Evolutionary conservation across 2,329 filamentous ascomycete species (phyloP), one percentile per base, ranked within the genome.

Genomic region (Pseudopyricularia cyperi): DNA sequence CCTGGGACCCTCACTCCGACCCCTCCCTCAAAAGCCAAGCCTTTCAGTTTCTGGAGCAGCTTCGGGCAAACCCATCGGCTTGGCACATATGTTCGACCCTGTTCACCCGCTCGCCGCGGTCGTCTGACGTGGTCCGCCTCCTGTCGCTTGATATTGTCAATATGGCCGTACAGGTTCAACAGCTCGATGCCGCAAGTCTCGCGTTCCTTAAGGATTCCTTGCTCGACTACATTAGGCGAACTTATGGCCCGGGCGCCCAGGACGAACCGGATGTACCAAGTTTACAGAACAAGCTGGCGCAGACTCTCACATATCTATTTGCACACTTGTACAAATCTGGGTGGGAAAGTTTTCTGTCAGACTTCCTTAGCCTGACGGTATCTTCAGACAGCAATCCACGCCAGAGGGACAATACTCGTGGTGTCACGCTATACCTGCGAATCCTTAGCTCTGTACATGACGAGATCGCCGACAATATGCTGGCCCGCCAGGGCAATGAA

Each of bases 231-330:
- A 77, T 93, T 55, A 80, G 80, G 57, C 79, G 84, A 60, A 81
- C 78, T 48, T 97, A 96, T 66, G 78, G 81, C 51, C 48, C 53
- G 14, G 52, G 72, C 33, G 67, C 72, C 9, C 75, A 77, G 52
- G 72, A 75, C 54, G 68, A 73, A 51, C 70, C 83, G 56, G 93
- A 98, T 65, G 80, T 83, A 8, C 66, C 80, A 24, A 79, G 80
- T 57, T 83, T 98, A 44, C 91, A 97, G 69, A 98, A 97, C 72
- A 98, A 98, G 70, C 80, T 98, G 58, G 90, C 91, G 46, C 93
- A 98, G 70, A 95, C 90, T 12, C 72, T 98, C 60, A 98, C 93
- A 9, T 93, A 89, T 63, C 82, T 98, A 50, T 98, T 98, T 67
- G 85, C 89, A 34, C 81, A 83, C 12, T 76, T 95, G 52, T 98